Evolutionary conservation across 768 basidiomycete genomes (phyloP), one percentile per base, ranked within the genome.

Genomic region (Gloeostereum incarnatum): DNA sequence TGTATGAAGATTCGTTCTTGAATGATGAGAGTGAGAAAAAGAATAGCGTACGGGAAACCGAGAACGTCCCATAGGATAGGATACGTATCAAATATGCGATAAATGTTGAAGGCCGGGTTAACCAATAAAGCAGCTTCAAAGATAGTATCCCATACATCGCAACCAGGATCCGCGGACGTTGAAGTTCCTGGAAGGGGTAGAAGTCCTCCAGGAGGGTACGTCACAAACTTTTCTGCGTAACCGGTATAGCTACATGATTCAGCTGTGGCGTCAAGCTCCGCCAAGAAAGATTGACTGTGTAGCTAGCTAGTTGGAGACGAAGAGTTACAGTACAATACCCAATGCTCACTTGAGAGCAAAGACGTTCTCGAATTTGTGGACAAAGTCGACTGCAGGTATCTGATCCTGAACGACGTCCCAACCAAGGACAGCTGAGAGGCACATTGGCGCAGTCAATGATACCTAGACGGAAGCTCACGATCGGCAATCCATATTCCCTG

Each of bases 41-140:
- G 2, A 6, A 30, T 30, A 29, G n/a, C 74, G 23, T 48, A 81
- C 75, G 83, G 82, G 68, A 81, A 85, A n/a, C 82, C 83, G 21
- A 86, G 76, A 4, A 85, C 81, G 43, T 86, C 83, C 83, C 81
- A 86, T 9, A 80, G 60, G 29, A 81, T 65, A 0, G 82, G 84
- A 56, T 62, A 83, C 46, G 74, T 81, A 49, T 85, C 82, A 56
- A 83, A 81, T 39, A 87, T 81, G 16, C 79, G 71, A 51, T 87
- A 88, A 5, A 84, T 66, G 46, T 87, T 68, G 61, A 87, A 88
- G 0, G 78, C 82, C 0, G 84, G 85, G 48, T 87, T 86, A 45
- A 81, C 57, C 3, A 57, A 37, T 16, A 83, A 45, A 0, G 84
- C 74, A 0, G 71, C 78, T 14, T 76, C 55, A 49, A 81, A 75